Conservation (phyloP, 2,329 filamentous ascomycete species). For the Cadophora sp. region DNA sequence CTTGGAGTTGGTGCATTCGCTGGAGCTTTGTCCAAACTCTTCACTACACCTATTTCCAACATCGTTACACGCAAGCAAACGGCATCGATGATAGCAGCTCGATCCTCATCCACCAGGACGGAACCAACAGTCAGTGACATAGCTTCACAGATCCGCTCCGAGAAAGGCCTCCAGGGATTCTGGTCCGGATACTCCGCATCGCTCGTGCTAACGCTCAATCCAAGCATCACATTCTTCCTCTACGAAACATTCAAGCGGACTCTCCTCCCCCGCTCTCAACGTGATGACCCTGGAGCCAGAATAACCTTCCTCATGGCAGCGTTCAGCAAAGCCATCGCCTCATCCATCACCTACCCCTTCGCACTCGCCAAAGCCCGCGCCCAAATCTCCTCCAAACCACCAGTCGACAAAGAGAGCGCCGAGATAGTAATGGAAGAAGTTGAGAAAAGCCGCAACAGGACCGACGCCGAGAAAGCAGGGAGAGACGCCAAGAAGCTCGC, state of each 20-base stretch:
- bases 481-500: slow-evolving; percentile 35
- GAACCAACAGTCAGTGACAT: slow-evolving; percentile 58
- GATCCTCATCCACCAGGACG: slow-evolving; percentile 41
- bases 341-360: slow-evolving; percentile 82
- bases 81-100: slow-evolving; percentile 56
- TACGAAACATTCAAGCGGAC: slow-evolving; percentile 73
- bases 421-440: slow-evolving; percentile 42
- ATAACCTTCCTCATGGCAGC: slow-evolving; percentile 74
- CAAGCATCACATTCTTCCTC: slow-evolving; percentile 84
- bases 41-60: slow-evolving; percentile 83
- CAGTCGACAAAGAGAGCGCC: slow-evolving; percentile 40
- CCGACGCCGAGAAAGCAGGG: slow-evolving; percentile 37
- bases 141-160: slow-evolving; percentile 65
- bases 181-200: slow-evolving; percentile 90
- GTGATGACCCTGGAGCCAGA: slow-evolving; percentile 57
- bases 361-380: slow-evolving; percentile 83
- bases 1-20: slow-evolving; percentile 76
- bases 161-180: slow-evolving; percentile 77
- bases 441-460: slow-evolving; percentile 43
- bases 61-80: slow-evolving; percentile 85
- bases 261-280: slow-evolving; percentile 59
- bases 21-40: slow-evolving; percentile 74
- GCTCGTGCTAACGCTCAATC: slow-evolving; percentile 82
- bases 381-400: slow-evolving; percentile 62
- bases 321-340: slow-evolving; percentile 78